phyloP scores from a whole-genome alignment of 1,284 basidiomycete genomes.

The Tylopilus sp. region DNA sequence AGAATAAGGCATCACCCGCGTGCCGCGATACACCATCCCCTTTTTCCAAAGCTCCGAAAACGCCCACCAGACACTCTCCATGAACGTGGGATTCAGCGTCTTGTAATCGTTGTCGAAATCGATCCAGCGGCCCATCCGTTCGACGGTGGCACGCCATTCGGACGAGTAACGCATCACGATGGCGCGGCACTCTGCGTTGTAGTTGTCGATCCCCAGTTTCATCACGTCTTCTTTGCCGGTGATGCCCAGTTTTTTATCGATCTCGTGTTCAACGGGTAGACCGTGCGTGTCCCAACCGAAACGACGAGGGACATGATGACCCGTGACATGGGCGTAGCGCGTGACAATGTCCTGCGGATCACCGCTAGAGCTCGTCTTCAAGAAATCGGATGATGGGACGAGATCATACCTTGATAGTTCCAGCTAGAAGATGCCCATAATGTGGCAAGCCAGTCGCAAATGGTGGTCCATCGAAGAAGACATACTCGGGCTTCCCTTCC shows the following conservation, averaged over 20 bases:
- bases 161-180: conserved; percentile 98
- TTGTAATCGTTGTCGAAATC: conserved; percentile 99
- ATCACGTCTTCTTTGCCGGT: conserved; percentile 95
- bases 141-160: conserved; percentile 96
- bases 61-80: conserved; percentile 99
- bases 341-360: conserved; percentile 90
- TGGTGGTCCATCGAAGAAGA: conserved; percentile 98
- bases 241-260: conserved; percentile 97
- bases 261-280: conserved; percentile 98
- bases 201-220: conserved; percentile 96
- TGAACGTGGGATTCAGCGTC: conserved; percentile 93
- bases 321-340: conserved; percentile 93
- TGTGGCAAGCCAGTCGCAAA: conserved; percentile 98
- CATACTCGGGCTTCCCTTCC: conserved; percentile 89
- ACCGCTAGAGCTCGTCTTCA: not conserved
- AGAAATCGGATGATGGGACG: not conserved
- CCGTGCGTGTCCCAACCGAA: conserved; percentile 99
- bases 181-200: conserved; percentile 96
- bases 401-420: conserved; percentile 92
- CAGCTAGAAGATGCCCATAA: conserved; percentile 92
- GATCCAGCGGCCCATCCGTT: conserved; percentile 99
- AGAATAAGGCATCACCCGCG: conserved; percentile 99
- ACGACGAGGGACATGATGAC: conserved; percentile 93
- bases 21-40: conserved; percentile 93
- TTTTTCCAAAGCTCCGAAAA: conserved; percentile 95